Evolutionary conservation across 2,329 filamentous ascomycete species (phyloP).

Genomic region (Purpureocillium lavendulum): DNA sequence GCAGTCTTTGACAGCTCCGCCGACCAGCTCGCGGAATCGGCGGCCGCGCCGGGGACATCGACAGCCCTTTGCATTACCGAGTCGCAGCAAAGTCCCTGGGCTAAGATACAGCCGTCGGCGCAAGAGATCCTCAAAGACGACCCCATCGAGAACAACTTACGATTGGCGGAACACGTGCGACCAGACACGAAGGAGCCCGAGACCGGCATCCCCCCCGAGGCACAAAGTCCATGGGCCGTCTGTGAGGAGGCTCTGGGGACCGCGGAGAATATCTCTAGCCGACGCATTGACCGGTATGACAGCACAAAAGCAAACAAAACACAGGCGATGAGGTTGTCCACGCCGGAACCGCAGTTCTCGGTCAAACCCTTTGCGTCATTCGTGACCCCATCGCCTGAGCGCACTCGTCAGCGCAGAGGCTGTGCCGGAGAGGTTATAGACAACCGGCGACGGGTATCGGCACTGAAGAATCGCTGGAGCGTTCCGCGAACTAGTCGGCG

Average conservation of each 20-base stretch:
- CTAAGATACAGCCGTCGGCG: background rate
- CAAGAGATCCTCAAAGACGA: background rate
- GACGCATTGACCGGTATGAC: no score
- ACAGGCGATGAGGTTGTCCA: slow-evolving; percentile 18
- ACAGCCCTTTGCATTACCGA: background rate
- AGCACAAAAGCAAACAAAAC: background rate
- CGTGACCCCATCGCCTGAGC: slow-evolving; percentile 39
- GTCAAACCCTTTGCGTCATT: slow-evolving; percentile 46
- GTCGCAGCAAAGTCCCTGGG: slow-evolving; percentile 10
- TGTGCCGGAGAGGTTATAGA: background rate
- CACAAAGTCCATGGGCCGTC: slow-evolving; percentile 14
- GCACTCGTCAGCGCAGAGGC: slow-evolving; percentile 10
- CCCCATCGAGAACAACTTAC: no score
- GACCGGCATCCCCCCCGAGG: background rate
- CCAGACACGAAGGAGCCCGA: background rate
- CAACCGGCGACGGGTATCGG: slow-evolving; percentile 13
- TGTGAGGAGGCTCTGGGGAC: background rate
- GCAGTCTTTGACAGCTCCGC: no score
- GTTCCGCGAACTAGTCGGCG: slow-evolving; percentile 15
- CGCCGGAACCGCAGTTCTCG: slow-evolving; percentile 38
- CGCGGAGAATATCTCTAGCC: no score
- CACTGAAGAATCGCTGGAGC: slow-evolving; percentile 24
- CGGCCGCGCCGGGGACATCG: no score
- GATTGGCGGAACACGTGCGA: background rate
- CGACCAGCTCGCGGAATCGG: no score